phyloP scores from a whole-genome alignment of 495 filamentous ascomycete species.

The Cairneyella variabilis region DNA sequence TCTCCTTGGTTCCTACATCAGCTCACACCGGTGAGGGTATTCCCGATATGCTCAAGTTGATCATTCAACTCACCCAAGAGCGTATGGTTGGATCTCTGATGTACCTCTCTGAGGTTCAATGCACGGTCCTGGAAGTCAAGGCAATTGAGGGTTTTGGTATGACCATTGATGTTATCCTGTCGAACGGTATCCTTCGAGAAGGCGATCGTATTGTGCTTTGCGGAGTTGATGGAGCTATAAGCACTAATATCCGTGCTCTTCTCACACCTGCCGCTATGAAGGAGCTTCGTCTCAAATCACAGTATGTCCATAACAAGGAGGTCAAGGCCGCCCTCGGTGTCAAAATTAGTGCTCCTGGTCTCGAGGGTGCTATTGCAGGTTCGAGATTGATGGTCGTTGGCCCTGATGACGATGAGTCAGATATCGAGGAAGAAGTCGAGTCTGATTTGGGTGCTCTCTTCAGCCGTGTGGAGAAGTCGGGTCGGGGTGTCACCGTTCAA shows the following conservation, averaged over 20 bases:
- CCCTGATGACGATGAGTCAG: conserved; percentile 92
- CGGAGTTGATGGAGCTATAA: conserved; percentile 89
- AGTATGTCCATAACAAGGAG: conserved; percentile 98
- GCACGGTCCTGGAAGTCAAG: conserved; percentile 98
- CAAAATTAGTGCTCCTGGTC: conserved; percentile 95
- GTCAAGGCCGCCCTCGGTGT: conserved; percentile 98
- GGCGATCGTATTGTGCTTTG: conserved; percentile 94
- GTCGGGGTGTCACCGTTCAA: conserved; percentile 93
- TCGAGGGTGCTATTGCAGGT: conserved; percentile 95
- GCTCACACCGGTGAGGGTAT: conserved; percentile 98
- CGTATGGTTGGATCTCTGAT: conserved; percentile 97
- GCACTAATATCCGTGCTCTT: conserved; percentile 94
- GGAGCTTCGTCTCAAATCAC: conserved; percentile 87
- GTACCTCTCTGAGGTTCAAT: conserved; percentile 97
- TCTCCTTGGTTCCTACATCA: conserved; percentile 94
- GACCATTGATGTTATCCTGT: conserved; percentile 96
- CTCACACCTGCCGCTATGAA: conserved; percentile 92
- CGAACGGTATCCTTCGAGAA: conserved; percentile 92
- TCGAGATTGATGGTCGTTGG: conserved; percentile 92
- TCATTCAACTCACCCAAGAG: conserved; percentile 88
- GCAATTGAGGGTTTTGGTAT: conserved; percentile 98
- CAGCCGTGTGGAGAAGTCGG: conserved; percentile 81
- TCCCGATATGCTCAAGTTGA: conserved; percentile 96
- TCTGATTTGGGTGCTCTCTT: conserved; percentile 89
- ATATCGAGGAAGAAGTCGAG: conserved; percentile 95